Conservation (phyloP, 2,329 filamentous ascomycete genomes). For the Sporothrix humicola region DNA sequence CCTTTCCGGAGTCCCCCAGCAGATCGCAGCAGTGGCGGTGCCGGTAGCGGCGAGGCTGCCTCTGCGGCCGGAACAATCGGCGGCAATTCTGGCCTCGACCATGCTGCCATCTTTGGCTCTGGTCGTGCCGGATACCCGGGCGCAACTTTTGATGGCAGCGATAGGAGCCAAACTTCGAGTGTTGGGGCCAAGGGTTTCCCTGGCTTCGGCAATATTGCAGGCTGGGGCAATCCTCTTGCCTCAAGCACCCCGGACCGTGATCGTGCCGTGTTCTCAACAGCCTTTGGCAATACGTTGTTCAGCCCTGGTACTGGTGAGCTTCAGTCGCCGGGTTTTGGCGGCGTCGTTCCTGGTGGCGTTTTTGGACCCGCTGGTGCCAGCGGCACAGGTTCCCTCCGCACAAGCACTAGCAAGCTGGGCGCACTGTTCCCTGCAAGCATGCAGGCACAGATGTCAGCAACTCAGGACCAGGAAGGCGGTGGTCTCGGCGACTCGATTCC, state of each 20-base stretch:
- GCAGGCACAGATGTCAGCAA: slow-evolving; percentile 77
- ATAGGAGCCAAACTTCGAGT: slow-evolving; percentile 92
- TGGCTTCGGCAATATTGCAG: slow-evolving; percentile 63
- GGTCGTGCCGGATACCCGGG: slow-evolving; percentile 58
- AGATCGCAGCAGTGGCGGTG: slow-evolving; percentile 55
- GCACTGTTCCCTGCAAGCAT: slow-evolving; percentile 86
- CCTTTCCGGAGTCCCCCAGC: slow-evolving; percentile 91
- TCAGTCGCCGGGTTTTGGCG: slow-evolving; percentile 73
- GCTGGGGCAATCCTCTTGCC: slow-evolving; percentile 65
- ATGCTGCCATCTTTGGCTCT: slow-evolving; percentile 58
- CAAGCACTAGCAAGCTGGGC: slow-evolving; percentile 76
- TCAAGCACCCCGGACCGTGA: slow-evolving; percentile 72
- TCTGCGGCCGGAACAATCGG: slow-evolving; percentile 46
- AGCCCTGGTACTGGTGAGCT: slow-evolving; percentile 73
- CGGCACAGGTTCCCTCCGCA: slow-evolving; percentile 71
- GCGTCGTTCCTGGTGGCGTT: slow-evolving; percentile 49
- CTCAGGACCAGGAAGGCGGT: slow-evolving; percentile 67
- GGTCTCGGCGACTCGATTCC: slow-evolving; percentile 63
- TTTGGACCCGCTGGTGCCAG: slow-evolving; percentile 46
- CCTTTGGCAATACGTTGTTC: slow-evolving; percentile 81
- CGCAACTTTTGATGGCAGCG: slow-evolving; percentile 69
- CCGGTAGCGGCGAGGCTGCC: slow-evolving; percentile 50
- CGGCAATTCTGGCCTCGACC: slow-evolving; percentile 49
- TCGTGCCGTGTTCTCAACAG: slow-evolving; percentile 59
- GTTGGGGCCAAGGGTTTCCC: slow-evolving; percentile 78